These are phyloP conservation scores for Pochonia chlamydosporia DNA, from an alignment of 2,329 filamentous ascomycete genomes.

Conservation along the genomic window DNA sequence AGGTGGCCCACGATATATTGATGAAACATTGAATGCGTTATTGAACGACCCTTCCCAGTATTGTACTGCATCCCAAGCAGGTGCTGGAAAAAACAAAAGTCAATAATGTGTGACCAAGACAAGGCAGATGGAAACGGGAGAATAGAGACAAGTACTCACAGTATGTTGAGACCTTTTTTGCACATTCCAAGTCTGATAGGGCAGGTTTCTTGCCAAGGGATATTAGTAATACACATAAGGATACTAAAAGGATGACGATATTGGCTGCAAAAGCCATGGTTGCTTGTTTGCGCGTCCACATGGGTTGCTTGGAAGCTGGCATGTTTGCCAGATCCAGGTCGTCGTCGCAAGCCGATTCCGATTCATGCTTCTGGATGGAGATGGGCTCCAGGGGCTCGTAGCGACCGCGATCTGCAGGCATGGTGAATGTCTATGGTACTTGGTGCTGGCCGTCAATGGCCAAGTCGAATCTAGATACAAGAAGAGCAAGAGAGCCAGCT, in stretches of 20 bases:
- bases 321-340: neutral
- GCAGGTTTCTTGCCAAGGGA: neutral
- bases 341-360: neutral
- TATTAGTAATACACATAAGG: neutral
- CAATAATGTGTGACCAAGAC: neutral
- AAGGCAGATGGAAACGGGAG: neutral
- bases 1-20: neutral
- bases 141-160: too few relatives aligned
- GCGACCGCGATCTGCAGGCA: too few relatives aligned
- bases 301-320: neutral
- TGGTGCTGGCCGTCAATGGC: too few relatives aligned
- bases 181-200: neutral
- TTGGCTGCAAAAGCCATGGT: neutral
- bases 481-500: too few relatives aligned
- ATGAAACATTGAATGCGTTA: neutral
- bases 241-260: neutral
- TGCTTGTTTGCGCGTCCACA: neutral
- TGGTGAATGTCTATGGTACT: too few relatives aligned
- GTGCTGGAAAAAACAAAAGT: neutral
- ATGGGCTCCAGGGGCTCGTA: too few relatives aligned
- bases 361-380: too few relatives aligned
- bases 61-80: neutral
- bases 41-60: neutral
- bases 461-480: too few relatives aligned
- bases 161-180: neutral